Base-by-base conservation (phyloP, 768 basidiomycete genomes). In the Mycena leptocephala region DNA sequence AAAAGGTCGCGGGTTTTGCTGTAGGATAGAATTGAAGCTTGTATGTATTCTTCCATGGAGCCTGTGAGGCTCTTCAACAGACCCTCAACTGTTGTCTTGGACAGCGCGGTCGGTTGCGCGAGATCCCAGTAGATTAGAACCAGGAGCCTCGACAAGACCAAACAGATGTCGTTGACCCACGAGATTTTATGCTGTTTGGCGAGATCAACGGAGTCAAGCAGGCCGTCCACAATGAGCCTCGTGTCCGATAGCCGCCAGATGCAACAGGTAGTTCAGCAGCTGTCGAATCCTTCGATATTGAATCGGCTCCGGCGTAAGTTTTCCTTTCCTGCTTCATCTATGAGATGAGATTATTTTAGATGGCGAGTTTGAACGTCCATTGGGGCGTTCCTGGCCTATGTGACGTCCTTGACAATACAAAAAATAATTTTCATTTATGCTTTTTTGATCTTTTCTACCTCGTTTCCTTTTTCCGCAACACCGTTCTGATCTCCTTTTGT, bases 321-420 rank as follows among this genome's bases (percentile, higher is more conserved):
- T 76, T 58, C 43, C 55, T 67, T 59, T 63, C 74, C 74, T 67
- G 55, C 53, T 26, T 41, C 70, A 75, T 83, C 56, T 75, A 80
- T 81, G 89, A n/a, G n/a, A 89, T 89, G 89, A 89, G 75, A 74
- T 77, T 72, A 62, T 68, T 81, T 82, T 87, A 90, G 89, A 90
- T 91, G 90, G 90, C 95, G 95, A 96, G 96, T 97, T 95, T 88
- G 96, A 96, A 85, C 65, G 76, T 82, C 81, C 83, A 83, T 62
- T 79, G 76, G 82, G 75, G 82, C 79, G 90, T 91, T 92, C 92
- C 90, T 89, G 83, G 85, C 81, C 22, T 67, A 68, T 24, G 16
- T 63, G 72, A 41, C 62, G 65, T 72, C 66, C 41, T 81, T 94
- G 95, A 95, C 91, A 95, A 96, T 80, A 87, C 87, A 68, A 74